Base-by-base conservation (phyloP, 2,329 filamentous ascomycete genomes). In the Talaromyces funiculosus region DNA sequence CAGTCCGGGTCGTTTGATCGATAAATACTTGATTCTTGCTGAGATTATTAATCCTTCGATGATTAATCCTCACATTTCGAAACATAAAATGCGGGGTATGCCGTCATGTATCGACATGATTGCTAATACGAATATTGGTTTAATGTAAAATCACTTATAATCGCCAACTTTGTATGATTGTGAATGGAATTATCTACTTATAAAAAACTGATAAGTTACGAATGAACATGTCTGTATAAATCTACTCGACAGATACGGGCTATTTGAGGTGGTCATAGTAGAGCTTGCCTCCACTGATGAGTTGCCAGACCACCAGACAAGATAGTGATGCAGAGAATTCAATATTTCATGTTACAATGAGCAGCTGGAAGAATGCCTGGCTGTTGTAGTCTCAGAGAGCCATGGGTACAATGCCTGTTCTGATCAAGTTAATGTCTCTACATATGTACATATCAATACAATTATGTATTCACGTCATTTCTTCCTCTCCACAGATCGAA, bases 241-340 rank as follows among this genome's bases (percentile, higher is more conserved):
- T 24, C 14, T 10, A n/a, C 22, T 47, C n/a, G 22, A 4, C 5
- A 47, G 43, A 29, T 12, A 16, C 14, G 24, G 14, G 14, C 29
- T 29, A 5, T 29, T 29, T 55, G 53, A 55, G 53, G 37, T 55
- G 35, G 42, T 55, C 53, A 42, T 55, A 37, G 31, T 55, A 42
- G 3, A 14, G 8, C 16, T 55, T 55, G 35, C 53, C 53, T 55
- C 24, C 37, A 33, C 53, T 37, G 31, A 8, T 5, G 14, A 45
- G 22, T 26, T 18, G 42, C 22, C 22, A 29, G 29, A 45, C 9
- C 35, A 20, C 12, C 12, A 6, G 40, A 24, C 24, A 20, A 18
- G 20, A 43, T 24, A 10, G 20, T 3, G 18, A 42, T 42, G 18
- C 7, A 42, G 18, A 12, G 2, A 37, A 14, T 20, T 42, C 18